Percentiles rank a stretch among this genome's conserved stretches.
These are phyloP conservation scores for Pterocarpus macrocarpus DNA, from an alignment of 306 rosid genomes.

Conservation along the genomic window DNA sequence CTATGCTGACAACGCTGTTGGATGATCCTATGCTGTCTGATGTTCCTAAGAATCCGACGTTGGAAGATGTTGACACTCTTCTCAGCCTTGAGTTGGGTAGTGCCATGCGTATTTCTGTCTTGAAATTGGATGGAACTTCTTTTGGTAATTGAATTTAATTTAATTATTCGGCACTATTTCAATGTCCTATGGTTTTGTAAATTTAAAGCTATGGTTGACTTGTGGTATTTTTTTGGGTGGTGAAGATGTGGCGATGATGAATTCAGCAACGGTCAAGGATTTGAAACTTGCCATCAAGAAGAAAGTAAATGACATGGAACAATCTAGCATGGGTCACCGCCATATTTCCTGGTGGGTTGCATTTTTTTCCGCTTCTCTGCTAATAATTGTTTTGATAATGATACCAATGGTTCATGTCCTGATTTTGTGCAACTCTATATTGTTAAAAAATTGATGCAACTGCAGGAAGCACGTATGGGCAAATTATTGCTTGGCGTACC, in stretches of 20 bases:
- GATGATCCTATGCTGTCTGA: conserved; percentile 80
- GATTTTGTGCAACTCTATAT: conserved; percentile 23
- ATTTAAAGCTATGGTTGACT: conserved; percentile 17
- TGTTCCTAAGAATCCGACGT: conserved; percentile 73
- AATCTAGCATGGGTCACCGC: conserved; percentile 95
- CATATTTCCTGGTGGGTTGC: conserved; percentile 81
- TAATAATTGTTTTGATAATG: neutral
- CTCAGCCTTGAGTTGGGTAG: conserved; percentile 85
- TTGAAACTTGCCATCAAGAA: conserved; percentile 79
- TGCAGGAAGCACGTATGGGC: conserved; percentile 85
- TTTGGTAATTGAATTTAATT: conserved; percentile 53
- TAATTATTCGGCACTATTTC: neutral
- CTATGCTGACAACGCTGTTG: conserved; percentile 58
- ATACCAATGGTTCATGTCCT: conserved; percentile 29
- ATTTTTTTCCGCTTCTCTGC: neutral
- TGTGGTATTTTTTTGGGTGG: conserved; percentile 22
- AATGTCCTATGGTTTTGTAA: neutral
- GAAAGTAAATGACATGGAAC: conserved; percentile 81
- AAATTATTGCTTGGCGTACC: conserved; percentile 69
- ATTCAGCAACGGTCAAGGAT: conserved; percentile 76
- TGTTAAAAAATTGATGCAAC: conserved; percentile 13
- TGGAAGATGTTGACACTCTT: conserved; percentile 81
- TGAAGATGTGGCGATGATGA: conserved; percentile 76
- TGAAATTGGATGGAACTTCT: conserved; percentile 72
- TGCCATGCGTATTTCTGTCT: conserved; percentile 82